A percentile compares a stretch with the other conserved stretches of the same genome.
Evolutionary conservation across 2,329 filamentous ascomycete genomes (phyloP).

Genomic region (Trichoderma hamatum): DNA sequence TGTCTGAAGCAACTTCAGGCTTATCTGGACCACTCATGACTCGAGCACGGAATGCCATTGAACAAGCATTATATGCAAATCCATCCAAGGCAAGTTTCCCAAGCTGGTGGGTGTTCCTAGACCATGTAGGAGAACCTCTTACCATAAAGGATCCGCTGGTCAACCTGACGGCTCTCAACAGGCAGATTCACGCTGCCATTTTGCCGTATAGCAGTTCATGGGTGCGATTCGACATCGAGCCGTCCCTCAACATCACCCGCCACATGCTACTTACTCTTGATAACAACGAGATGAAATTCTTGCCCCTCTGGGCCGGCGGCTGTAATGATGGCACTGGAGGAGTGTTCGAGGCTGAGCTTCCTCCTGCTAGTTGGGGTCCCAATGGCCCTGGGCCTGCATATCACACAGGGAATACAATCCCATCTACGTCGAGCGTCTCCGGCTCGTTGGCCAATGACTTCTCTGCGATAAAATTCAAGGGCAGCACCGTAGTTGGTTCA

Average conservation of each 20-base stretch:
- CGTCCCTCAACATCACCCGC: slow-evolving; percentile 42
- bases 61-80: neutral
- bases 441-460: slow-evolving; percentile 44
- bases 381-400: slow-evolving; percentile 52
- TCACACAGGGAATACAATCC: slow-evolving; percentile 48
- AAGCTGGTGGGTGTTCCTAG: neutral
- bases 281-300: slow-evolving; percentile 61
- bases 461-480: slow-evolving; percentile 39
- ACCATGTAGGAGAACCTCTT: neutral
- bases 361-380: slow-evolving; percentile 49
- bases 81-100: neutral
- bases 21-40: neutral
- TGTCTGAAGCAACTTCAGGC: too few relatives aligned
- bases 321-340: slow-evolving; percentile 55
- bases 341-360: slow-evolving; percentile 49
- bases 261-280: slow-evolving; percentile 57
- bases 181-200: slow-evolving; percentile 31
- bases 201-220: slow-evolving; percentile 34
- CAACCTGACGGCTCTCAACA: slow-evolving; percentile 32
- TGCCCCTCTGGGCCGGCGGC: slow-evolving; percentile 68
- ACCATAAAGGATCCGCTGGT: slow-evolving; percentile 29
- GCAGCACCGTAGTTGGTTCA: slow-evolving; percentile 41
- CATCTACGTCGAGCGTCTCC: slow-evolving; percentile 41
- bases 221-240: slow-evolving; percentile 38
- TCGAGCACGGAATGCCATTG: neutral